Percentiles rank a stretch among this genome's conserved stretches.
phyloP scores from a whole-genome alignment of 2,329 filamentous ascomycete species.

The Fusarium torreyae region DNA sequence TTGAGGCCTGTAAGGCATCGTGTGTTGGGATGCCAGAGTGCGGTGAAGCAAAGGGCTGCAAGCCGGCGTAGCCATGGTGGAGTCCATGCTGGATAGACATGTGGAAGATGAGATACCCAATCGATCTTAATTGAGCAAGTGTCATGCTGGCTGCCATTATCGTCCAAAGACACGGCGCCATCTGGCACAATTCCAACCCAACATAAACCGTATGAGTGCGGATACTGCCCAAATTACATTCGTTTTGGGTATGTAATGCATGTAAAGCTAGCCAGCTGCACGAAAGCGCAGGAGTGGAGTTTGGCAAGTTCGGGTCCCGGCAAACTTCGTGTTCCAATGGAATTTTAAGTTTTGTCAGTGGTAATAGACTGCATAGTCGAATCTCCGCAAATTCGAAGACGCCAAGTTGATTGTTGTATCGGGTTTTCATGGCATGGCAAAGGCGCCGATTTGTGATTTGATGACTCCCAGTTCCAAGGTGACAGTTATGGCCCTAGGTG shows the following conservation, averaged over 20 bases:
- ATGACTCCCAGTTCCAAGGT: constrained; percentile 2
- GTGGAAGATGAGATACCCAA: constrained; percentile 49
- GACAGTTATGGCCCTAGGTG: constrained; percentile 3
- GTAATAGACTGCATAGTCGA: constrained; percentile 33
- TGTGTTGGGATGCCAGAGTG: constrained; percentile 33
- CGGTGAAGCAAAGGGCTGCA: constrained; percentile 42
- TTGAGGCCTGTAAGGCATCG: constrained; percentile 36
- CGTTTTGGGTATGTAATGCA: constrained; percentile 44
- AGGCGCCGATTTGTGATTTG: constrained; percentile 14
- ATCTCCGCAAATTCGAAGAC: constrained; percentile 13
- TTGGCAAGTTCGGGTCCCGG: constrained; percentile 42
- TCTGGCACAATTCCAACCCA: constrained; percentile 59
- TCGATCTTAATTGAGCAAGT: constrained; percentile 42
- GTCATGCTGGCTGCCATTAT: constrained; percentile 46
- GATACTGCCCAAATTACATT: constrained; percentile 43
- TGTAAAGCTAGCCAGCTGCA: constrained; percentile 39
- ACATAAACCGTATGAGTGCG: constrained; percentile 40
- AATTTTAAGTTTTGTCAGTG: constrained; percentile 40
- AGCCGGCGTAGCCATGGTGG: constrained; percentile 36
- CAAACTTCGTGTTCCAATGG: constrained; percentile 46
- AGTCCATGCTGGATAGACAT: constrained; percentile 41
- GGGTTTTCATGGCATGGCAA: constrained; percentile 1
- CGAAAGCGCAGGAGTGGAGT: constrained; percentile 44
- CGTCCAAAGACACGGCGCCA: constrained; percentile 64
- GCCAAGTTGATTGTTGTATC: constrained; percentile 24